Base-by-base conservation (phyloP, 2,329 filamentous ascomycete species). In the Claviceps africana region DNA sequence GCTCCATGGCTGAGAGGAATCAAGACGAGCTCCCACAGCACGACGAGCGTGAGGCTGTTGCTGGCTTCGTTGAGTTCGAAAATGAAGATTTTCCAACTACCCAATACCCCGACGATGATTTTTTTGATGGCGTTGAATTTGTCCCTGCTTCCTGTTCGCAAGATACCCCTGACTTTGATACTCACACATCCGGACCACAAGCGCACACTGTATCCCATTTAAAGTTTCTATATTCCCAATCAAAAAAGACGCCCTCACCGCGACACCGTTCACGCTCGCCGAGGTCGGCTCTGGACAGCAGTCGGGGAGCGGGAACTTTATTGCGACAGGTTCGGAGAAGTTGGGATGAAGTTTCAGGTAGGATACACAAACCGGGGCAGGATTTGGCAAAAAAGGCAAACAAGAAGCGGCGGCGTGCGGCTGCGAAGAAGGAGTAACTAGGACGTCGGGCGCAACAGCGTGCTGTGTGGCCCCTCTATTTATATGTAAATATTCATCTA, bases 301-400 rank as follows among this genome's bases (percentile, higher is more conserved):
- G 58, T 54, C 64, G 43, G 58, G 58, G 58, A 53, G 56, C 60
- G 54, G 58, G 57, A 52, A 53, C 51, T 33, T 54, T 51, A 19
- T 46, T 53, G 21, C 60, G 56, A 51, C 61, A 66, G 47, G 65
- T 68, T 53, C 66, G 72, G 58, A 70, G 72, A 56, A 73, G 71
- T 64, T 73, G 71, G 33, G 73, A 74, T 47, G 69, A 73, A 60
- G 61, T 66, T 52, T 55, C 69, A 40, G 71, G 72, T 51, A 73
- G 71, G 56, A 69, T 78, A 57, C 72, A 73, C 55, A 78, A 78
- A 60, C 61, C 69, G 51, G 61, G 64, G 54, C 61, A 68, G 52
- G 72, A 75, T 55, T 56, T 64, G 28, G 56, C 60, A 50, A 67
- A 71, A 59, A 67, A 65, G 54, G 56, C 60, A 51, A 67, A n/a